Evolutionary conservation across 108 stramenopile species (phyloP), one percentile per base, ranked within the genome.

Genomic region (Nitzschia inconspicua): DNA sequence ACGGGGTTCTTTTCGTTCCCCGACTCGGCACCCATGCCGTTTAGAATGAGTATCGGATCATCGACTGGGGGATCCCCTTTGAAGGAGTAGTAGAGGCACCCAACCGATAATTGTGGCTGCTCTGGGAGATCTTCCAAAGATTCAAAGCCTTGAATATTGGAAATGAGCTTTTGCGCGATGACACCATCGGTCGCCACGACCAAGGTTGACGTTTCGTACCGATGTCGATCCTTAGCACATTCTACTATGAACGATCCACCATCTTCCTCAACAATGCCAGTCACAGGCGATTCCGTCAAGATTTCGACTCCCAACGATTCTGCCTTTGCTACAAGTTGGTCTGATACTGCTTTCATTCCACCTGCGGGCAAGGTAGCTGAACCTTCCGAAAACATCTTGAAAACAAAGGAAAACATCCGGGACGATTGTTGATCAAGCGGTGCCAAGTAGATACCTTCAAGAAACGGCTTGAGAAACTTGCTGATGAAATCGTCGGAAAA

Each of bases 381-480:
- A 10, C 93, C 89, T 29, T 83, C 68, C 13, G 85, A 75, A 60
- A 89, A 89, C 89, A 90, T 90, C 64, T 89, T 88, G 59, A 94
- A 82, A 0, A 94, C 70, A 57, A 91, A 94, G 51, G 81, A 79
- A 70, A 94, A 89, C 93, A 94, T 94, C 10, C 85, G 66, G 11
- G 86, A 88, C 6, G 81, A 83, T 65, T 91, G 87, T 44, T 85
- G 54, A 7, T 73, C 56, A 23, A 94, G 67, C 3, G 83, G 75
- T 2, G 84, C 66, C 22, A 94, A 67, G 53, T 85, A 94, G 24
- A 94, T 87, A 1, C 93, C 93, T 69, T 87, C 85, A 44, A 94
- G 52, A 63, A 94, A 94, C 14, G 93, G 93, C 25, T 64, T 74
- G 68, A 87, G 80, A 70, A 94, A 94, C 20, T 63, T 57, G 8